Evolutionary conservation across 352 stramenopile genomes (phyloP).

Genomic region (Phytophthora idaei): DNA sequence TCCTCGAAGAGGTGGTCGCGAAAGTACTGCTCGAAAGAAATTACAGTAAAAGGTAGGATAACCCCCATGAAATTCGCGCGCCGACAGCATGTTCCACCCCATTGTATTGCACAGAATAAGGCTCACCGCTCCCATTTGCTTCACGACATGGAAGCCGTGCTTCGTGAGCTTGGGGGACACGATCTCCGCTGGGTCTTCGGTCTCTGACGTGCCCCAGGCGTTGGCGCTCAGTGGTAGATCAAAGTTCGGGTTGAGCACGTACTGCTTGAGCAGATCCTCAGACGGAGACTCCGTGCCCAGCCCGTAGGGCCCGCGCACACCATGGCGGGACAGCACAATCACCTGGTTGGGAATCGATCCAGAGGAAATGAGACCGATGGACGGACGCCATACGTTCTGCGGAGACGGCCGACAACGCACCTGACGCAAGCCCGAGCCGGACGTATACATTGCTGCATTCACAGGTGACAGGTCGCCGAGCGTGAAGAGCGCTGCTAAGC

Average conservation of each 20-base stretch:
- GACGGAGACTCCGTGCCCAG: conserved; percentile 55
- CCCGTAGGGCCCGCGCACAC: conserved; percentile 76
- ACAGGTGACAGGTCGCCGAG: conserved; percentile 4
- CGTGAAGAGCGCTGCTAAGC: conserved; percentile 5
- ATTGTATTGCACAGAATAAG: conserved; percentile 1
- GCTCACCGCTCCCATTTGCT: conserved; percentile 67
- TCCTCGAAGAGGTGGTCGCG: conserved; percentile 63
- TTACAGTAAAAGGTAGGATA: conserved; percentile 10
- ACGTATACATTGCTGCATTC: conserved; percentile 5
- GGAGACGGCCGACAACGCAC: conserved; percentile 12
- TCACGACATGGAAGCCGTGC: conserved; percentile 65
- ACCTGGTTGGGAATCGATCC: conserved; percentile 39
- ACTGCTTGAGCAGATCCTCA: conserved; percentile 57
- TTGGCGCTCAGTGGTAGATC: conserved; percentile 56
- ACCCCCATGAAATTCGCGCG: conserved; percentile 9
- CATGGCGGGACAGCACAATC: conserved; percentile 73
- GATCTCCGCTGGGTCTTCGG: conserved; percentile 60
- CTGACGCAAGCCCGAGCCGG: conserved; percentile 37
- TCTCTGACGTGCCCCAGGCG: conserved; percentile 73
- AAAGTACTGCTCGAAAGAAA: conserved; percentile 62
- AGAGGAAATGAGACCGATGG: conserved; percentile 7
- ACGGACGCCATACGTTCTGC: conserved; percentile 20
- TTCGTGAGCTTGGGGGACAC: conserved; percentile 84
- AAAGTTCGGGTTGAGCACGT: conserved; percentile 65
- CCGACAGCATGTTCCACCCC: background rate